Percentiles rank a stretch among this genome's conserved stretches.
Evolutionary conservation across 768 basidiomycete genomes (phyloP).

Genomic region (Collybiopsis luxurians): DNA sequence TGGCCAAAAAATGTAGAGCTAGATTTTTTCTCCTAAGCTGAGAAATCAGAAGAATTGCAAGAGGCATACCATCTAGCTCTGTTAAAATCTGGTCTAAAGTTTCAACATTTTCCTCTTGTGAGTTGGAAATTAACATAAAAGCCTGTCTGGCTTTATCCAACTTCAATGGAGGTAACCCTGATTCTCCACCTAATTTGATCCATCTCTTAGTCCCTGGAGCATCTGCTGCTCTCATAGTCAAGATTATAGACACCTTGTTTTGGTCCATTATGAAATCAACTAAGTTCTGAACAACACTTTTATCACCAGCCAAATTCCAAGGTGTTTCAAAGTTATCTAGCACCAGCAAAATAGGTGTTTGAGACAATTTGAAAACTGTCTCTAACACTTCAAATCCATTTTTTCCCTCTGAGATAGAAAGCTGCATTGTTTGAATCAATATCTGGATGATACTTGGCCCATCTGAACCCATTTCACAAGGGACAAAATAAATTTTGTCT

Average conservation of each 20-base stretch:
- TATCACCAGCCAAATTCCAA: background rate
- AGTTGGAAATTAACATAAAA: too few relatives aligned
- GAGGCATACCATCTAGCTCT: too few relatives aligned
- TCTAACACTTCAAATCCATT: background rate
- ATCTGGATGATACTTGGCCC: too few relatives aligned
- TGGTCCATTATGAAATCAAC: background rate
- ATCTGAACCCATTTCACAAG: background rate
- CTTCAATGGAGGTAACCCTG: too few relatives aligned
- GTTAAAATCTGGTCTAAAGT: too few relatives aligned
- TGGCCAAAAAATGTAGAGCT: too few relatives aligned
- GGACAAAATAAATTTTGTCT: background rate
- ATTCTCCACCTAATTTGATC: background rate
- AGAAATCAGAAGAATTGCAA: too few relatives aligned
- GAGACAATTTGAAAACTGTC: background rate
- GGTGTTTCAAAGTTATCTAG: too few relatives aligned
- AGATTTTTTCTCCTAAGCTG: too few relatives aligned
- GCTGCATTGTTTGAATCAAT: too few relatives aligned
- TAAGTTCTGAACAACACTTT: background rate
- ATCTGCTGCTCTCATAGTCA: conserved; percentile 6
- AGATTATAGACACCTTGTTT: background rate
- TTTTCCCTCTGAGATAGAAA: background rate
- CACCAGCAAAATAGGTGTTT: background rate
- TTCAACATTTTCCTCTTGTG: too few relatives aligned
- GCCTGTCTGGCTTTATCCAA: too few relatives aligned
- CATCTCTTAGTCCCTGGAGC: background rate